Evolutionary conservation across 345 rosid genomes (phyloP).

Genomic region (Aquilaria yunnanensis): DNA sequence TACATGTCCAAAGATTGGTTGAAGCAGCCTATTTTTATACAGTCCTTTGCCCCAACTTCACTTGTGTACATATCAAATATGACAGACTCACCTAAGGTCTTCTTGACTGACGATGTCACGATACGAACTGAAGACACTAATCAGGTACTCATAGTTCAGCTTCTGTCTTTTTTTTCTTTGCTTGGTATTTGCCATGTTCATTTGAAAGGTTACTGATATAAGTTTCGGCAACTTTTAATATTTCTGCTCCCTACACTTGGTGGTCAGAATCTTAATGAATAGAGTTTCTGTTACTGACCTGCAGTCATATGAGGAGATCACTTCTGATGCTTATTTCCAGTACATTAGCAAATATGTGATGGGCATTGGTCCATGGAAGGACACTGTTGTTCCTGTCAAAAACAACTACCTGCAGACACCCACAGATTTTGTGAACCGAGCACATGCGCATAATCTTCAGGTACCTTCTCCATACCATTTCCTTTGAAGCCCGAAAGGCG

Average conservation of each 20-base stretch:
- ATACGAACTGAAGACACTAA: conserved; percentile 74
- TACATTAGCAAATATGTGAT: conserved; percentile 34
- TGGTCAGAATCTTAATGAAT: too few species aligned
- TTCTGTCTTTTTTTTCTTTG: too few species aligned
- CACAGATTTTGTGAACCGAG: conserved; percentile 38
- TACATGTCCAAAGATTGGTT: conserved; percentile 70
- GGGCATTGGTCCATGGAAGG: conserved; percentile 46
- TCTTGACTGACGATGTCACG: conserved; percentile 65
- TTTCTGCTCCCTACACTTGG: too few species aligned
- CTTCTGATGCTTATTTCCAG: conserved; percentile 32
- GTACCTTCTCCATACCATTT: conserved; percentile 7
- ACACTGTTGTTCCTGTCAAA: conserved; percentile 28
- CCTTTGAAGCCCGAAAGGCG: neutral
- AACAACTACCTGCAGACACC: conserved; percentile 26
- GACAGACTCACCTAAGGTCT: conserved; percentile 70
- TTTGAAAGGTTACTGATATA: too few species aligned
- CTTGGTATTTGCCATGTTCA: too few species aligned
- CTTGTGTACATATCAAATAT: conserved; percentile 49
- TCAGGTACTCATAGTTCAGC: conserved; percentile 11
- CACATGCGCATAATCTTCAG: conserved; percentile 36
- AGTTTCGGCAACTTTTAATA: too few species aligned
- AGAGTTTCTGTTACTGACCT: too few species aligned
- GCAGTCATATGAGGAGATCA: conserved; percentile 28
- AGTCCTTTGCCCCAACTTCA: conserved; percentile 84
- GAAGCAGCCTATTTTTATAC: conserved; percentile 71